Conservation (phyloP, 129 eudicot genomes). For the Centella asiatica region DNA sequence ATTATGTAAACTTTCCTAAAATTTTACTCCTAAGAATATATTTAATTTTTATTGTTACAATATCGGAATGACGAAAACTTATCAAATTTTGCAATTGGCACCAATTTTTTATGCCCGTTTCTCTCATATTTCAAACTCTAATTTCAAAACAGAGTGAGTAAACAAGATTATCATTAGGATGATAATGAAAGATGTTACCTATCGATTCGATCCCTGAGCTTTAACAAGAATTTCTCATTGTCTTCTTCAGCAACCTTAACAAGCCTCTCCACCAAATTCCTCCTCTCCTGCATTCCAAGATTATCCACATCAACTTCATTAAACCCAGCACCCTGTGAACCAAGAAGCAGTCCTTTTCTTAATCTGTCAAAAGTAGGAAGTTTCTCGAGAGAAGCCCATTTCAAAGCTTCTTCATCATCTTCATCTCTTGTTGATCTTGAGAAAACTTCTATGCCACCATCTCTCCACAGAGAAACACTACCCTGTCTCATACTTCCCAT, state of each 20-base stretch:
- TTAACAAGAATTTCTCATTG: conserved; percentile 67
- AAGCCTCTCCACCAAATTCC: conserved; percentile 53
- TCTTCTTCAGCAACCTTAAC: conserved; percentile 66
- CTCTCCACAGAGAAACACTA: conserved; percentile 54
- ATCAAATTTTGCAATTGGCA: too few relatives aligned
- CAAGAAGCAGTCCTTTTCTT: conserved; percentile 55
- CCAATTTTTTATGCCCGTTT: too few relatives aligned
- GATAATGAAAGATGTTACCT: too few relatives aligned
- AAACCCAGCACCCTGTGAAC: conserved; percentile 43
- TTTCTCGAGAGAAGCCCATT: conserved; percentile 93
- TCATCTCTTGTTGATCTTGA: conserved; percentile 47
- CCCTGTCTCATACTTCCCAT: conserved; percentile 42
- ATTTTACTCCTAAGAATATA: too few relatives aligned
- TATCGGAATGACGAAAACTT: too few relatives aligned
- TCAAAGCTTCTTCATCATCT: conserved; percentile 85
- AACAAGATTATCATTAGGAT: too few relatives aligned
- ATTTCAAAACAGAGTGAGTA: too few relatives aligned
- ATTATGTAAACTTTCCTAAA: too few relatives aligned
- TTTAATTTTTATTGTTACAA: too few relatives aligned
- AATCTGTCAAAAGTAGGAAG: conserved; percentile 75
- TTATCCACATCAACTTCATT: conserved; percentile 49
- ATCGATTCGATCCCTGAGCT: conserved; percentile 49
- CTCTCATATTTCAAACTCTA: too few relatives aligned
- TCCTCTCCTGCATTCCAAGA: conserved; percentile 52
- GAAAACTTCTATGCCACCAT: conserved; percentile 41